These are phyloP conservation scores for Kickxella alabastrina DNA, from an alignment of 192 early-diverging fungal genomes.

Conservation along the genomic window DNA sequence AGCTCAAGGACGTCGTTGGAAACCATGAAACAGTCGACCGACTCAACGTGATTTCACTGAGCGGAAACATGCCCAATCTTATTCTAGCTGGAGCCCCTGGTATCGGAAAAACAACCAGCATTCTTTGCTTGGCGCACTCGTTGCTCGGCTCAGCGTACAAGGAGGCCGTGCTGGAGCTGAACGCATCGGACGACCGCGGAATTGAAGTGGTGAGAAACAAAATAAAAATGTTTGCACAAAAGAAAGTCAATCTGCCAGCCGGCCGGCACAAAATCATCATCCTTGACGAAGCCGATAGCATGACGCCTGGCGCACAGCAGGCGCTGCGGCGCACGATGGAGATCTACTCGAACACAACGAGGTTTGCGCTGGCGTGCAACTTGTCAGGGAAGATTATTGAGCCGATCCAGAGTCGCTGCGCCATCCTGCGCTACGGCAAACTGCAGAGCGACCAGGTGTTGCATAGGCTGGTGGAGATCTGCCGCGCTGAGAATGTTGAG, in stretches of 20 bases:
- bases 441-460: constrained; percentile 77
- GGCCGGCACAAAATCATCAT: constrained; percentile 88
- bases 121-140: constrained; percentile 87
- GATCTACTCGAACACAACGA: constrained; percentile 90
- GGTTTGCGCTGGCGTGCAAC: constrained; percentile 97
- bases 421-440: constrained; percentile 81
- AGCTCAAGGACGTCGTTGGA: constrained; percentile 88
- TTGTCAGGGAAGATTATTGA: constrained; percentile 96
- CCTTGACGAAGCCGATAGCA: constrained; percentile 98
- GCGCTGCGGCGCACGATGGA: constrained; percentile 98
- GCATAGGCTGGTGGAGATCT: constrained; percentile 78
- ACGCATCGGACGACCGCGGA: constrained; percentile 95
- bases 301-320: constrained; percentile 96
- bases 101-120: constrained; percentile 97
- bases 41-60: constrained; percentile 76
- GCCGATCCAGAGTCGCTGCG: constrained; percentile 94
- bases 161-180: constrained; percentile 93
- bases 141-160: constrained; percentile 81
- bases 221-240: constrained; percentile 99
- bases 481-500: constrained; percentile 77
- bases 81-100: constrained; percentile 89
- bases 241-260: constrained; percentile 90
- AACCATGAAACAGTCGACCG: constrained; percentile 89
- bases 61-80: constrained; percentile 95
- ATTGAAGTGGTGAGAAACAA: constrained; percentile 94